These are phyloP conservation scores for Globisporangium radiosum DNA, from an alignment of 352 stramenopile species.

Conservation along the genomic window DNA sequence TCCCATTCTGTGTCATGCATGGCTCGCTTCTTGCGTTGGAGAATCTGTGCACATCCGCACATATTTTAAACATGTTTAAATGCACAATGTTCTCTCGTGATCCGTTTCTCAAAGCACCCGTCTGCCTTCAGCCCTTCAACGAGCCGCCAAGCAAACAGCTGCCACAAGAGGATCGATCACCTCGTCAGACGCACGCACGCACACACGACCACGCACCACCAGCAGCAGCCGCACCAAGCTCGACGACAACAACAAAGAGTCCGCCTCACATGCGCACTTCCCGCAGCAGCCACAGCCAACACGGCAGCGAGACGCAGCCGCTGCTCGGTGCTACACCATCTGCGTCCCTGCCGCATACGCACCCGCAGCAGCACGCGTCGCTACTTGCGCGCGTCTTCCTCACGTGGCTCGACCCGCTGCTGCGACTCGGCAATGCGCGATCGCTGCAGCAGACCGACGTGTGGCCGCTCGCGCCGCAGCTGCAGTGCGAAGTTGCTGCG, in stretches of 20 bases:
- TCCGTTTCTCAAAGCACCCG: no score
- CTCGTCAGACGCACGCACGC: background rate
- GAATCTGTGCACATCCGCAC: no score
- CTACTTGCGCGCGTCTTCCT: constrained; percentile 34
- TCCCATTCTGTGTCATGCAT: no score
- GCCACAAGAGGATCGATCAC: background rate
- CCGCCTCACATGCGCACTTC: background rate
- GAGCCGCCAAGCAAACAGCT: background rate
- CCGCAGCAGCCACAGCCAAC: constrained; percentile 1
- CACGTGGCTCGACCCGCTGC: constrained; percentile 37
- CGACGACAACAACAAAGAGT: background rate
- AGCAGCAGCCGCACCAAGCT: no score
- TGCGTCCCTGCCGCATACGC: constrained; percentile 15
- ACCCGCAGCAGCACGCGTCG: constrained; percentile 38
- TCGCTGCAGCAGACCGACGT: constrained; percentile 36
- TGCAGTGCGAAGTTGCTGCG: constrained; percentile 35
- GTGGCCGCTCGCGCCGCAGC: constrained; percentile 41
- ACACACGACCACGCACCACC: background rate
- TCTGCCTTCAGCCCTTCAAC: background rate
- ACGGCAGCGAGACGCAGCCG: constrained; percentile 16
- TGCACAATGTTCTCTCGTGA: no score
- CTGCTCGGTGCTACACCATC: constrained; percentile 17
- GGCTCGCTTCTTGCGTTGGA: no score
- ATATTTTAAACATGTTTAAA: no score
- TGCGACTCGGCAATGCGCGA: constrained; percentile 28